These are phyloP conservation scores for Saksenaea vasiformis DNA, from an alignment of 371 early-diverging fungal species.

Conservation along the genomic window DNA sequence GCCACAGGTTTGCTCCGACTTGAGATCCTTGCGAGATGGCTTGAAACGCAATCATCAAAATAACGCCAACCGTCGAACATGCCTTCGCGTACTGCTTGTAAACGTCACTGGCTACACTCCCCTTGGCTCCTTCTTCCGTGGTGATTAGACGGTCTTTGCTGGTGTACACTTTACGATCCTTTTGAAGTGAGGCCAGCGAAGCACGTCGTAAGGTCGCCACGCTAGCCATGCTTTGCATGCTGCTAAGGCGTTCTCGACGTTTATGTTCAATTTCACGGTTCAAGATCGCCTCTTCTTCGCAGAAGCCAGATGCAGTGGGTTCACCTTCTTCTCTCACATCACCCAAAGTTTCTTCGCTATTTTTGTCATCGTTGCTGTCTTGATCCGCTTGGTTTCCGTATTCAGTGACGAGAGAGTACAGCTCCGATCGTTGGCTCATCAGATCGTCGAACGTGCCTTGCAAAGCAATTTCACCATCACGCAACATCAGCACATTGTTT, in stretches of 20 bases:
- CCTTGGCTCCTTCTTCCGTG: conserved; percentile 79
- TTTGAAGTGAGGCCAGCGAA: conserved; percentile 50
- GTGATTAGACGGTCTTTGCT: conserved; percentile 60
- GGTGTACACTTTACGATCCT: conserved; percentile 16
- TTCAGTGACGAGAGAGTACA: conserved; percentile 57
- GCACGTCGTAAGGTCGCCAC: conserved; percentile 56
- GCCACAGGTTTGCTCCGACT: conserved; percentile 68
- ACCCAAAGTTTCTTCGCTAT: conserved; percentile 27
- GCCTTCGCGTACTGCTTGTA: conserved; percentile 80
- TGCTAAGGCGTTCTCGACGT: conserved; percentile 40
- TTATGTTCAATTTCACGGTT: conserved; percentile 28
- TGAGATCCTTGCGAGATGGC: conserved; percentile 58
- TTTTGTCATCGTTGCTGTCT: conserved; percentile 1
- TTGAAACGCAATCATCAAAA: conserved; percentile 56
- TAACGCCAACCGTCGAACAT: conserved; percentile 62
- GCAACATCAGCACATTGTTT: conserved; percentile 73
- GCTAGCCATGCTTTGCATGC: conserved; percentile 40
- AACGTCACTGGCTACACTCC: conserved; percentile 73
- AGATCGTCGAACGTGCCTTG: conserved; percentile 70
- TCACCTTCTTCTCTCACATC: conserved; percentile 22
- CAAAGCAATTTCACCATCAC: conserved; percentile 77
- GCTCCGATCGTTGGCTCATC: conserved; percentile 61
- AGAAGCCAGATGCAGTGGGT: conserved; percentile 37
- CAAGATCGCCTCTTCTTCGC: conserved; percentile 39
- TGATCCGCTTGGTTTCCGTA: conserved; percentile 27